Base-by-base conservation (phyloP, 805 yeast genomes). In the Hanseniaspora occidentalis region DNA sequence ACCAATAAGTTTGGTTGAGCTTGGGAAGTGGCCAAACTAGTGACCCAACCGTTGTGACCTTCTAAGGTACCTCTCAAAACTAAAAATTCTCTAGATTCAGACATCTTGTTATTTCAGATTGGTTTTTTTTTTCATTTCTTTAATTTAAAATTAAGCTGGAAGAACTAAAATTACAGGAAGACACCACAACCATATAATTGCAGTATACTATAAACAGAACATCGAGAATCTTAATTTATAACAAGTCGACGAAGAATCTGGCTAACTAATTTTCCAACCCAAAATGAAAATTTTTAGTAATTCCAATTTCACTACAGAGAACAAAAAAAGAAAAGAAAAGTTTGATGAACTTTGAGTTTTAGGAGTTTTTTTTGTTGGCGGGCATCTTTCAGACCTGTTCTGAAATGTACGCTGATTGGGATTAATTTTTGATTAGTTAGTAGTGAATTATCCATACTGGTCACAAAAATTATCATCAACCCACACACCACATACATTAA, bases 21-120 rank as follows among this genome's bases (percentile, higher is more conserved):
- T 64, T 86, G 82, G 66, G 95, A 80, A 73, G 97, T 92, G 71
- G 97, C 95, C 62, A 92, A 77, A 67, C 96, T 78, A 55, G 98
- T 92, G 65, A 92, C 98, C 97, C 97, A 89, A 64, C 85, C 85
- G 71, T 75, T 77, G 79, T 79, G 85, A 64, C 85, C 96, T 76
- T 89, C 96, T 69, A 92, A 82, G 79, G 97, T 84, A 70, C 97
- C 99, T 81, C 97, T 88, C 70, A 92, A 84, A 71, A 89, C 96
- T 76, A 89, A 79, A 79, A 88, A 94, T 84, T 88, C 96, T 71
- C 76, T 80, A 50, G 56, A 49, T 62, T 75, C 76, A 70, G 86
- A 73, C 88, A 81, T 81, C 57, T 47, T 62, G 34, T 43, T 43
- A 36, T 44, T 41, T 33, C 47, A 29, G 46, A 43, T 45, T 42